phyloP scores from a whole-genome alignment of 2,329 filamentous ascomycete genomes.

The Botryotinia calthae region DNA sequence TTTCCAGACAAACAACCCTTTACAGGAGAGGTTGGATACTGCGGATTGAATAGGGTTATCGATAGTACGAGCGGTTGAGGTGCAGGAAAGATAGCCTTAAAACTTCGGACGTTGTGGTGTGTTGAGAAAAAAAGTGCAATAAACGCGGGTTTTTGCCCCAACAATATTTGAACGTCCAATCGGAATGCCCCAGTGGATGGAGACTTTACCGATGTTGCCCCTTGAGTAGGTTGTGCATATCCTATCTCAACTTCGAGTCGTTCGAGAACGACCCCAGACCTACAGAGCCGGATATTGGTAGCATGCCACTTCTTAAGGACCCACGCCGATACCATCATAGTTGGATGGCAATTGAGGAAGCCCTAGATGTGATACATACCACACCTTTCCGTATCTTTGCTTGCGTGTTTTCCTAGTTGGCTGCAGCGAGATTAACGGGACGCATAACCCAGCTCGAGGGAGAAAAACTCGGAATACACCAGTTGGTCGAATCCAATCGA shows the following conservation, averaged over 20 bases:
- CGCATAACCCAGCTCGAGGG: background rate
- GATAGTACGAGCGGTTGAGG: background rate
- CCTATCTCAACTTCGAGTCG: slow-evolving; percentile 5
- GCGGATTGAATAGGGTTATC: background rate
- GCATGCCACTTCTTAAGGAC: background rate
- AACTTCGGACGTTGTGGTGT: slow-evolving; percentile 9
- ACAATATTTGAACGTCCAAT: background rate
- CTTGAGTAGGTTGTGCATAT: background rate
- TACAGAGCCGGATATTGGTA: background rate
- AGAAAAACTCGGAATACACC: background rate
- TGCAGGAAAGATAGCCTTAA: background rate
- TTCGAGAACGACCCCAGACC: background rate
- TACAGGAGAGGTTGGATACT: background rate
- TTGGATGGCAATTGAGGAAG: background rate
- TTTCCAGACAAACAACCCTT: background rate
- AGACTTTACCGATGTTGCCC: background rate
- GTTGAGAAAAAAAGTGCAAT: too few relatives aligned
- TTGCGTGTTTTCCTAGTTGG: background rate
- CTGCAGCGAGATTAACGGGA: background rate
- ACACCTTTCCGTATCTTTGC: background rate
- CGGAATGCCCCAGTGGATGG: background rate
- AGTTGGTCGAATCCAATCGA: background rate
- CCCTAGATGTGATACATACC: background rate
- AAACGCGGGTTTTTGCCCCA: background rate
- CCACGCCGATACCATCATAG: background rate